These are phyloP conservation scores for Xylaria sp. DNA, from an alignment of 2,329 filamentous ascomycete species.

Conservation along the genomic window DNA sequence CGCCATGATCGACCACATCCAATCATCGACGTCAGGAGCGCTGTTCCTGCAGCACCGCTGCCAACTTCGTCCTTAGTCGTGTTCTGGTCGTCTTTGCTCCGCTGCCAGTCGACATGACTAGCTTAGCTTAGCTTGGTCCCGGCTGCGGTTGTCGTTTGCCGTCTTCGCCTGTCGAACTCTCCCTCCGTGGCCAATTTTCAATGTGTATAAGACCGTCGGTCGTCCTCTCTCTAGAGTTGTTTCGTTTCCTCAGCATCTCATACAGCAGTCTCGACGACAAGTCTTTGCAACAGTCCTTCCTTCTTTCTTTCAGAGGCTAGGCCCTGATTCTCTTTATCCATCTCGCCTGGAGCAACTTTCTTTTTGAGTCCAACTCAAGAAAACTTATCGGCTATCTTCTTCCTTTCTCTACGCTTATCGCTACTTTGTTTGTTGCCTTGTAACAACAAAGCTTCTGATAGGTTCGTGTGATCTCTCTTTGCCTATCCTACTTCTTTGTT, in stretches of 20 bases:
- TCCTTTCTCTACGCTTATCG: conserved; percentile 38
- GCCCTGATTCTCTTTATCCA: conserved; percentile 47
- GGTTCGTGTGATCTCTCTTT: conserved; percentile 42
- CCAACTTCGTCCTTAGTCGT: conserved; percentile 1
- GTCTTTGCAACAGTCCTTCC: conserved; percentile 48
- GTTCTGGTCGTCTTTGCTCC: conserved; percentile 42
- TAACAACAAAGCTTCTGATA: conserved; percentile 44
- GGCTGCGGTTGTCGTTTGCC: conserved; percentile 4
- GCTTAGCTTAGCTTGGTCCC: conserved; percentile 13
- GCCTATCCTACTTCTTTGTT: conserved; percentile 19
- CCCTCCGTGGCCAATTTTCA: conserved; percentile 26
- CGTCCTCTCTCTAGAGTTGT: conserved; percentile 50
- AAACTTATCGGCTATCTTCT: conserved; percentile 41
- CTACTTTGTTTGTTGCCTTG: conserved; percentile 39
- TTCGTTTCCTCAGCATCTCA: conserved; percentile 50
- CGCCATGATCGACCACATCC: conserved; percentile 52
- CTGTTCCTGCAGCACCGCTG: conserved; percentile 52
- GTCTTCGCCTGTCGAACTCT: conserved; percentile 32
- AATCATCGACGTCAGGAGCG: conserved; percentile 49
- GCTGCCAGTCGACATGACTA: conserved; percentile 45
- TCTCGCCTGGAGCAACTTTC: conserved; percentile 58
- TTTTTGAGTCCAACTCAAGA: conserved; percentile 49
- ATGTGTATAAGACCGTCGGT: conserved; percentile 48
- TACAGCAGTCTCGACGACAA: conserved; percentile 47
- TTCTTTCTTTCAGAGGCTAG: conserved; percentile 55